phyloP scores from a whole-genome alignment of 441 rosid species.

The Pelargonium australe region DNA sequence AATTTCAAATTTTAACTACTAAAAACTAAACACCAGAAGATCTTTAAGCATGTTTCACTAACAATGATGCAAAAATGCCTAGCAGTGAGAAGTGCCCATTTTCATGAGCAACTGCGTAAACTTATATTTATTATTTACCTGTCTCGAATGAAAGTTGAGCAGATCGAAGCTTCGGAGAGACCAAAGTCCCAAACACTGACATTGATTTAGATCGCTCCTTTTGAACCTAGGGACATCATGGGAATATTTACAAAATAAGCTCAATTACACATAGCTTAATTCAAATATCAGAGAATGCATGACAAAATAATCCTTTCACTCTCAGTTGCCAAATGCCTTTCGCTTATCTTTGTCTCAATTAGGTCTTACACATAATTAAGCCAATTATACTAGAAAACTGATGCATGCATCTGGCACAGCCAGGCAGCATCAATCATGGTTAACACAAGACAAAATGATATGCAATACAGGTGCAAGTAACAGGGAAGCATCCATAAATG shows the following conservation, averaged over 20 bases:
- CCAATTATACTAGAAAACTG: not conserved
- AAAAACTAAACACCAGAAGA: not conserved
- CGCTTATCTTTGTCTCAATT: not conserved
- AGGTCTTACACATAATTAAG: not conserved
- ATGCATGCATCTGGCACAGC: not conserved
- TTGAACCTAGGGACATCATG: constrained; percentile 40
- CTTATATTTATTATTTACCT: constrained; percentile 47
- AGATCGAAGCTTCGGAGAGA: constrained; percentile 81
- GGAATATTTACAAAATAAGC: constrained; percentile 12
- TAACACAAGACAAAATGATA: not conserved
- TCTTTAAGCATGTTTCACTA: not conserved
- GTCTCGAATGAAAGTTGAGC: constrained; percentile 81
- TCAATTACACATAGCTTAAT: not conserved
- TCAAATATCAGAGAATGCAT: not conserved
- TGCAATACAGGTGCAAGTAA: too few relatives aligned
- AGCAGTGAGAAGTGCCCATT: not conserved
- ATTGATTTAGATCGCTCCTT: constrained; percentile 60
- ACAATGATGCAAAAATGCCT: not conserved
- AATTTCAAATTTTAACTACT: not conserved
- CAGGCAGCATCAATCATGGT: not conserved
- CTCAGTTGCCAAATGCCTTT: not conserved
- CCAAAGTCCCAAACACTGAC: constrained; percentile 71
- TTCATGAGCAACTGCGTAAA: constrained; percentile 13
- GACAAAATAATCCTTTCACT: not conserved
- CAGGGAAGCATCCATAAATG: not conserved